phyloP scores from a whole-genome alignment of 768 basidiomycete species.

The Auricularia sp. region DNA sequence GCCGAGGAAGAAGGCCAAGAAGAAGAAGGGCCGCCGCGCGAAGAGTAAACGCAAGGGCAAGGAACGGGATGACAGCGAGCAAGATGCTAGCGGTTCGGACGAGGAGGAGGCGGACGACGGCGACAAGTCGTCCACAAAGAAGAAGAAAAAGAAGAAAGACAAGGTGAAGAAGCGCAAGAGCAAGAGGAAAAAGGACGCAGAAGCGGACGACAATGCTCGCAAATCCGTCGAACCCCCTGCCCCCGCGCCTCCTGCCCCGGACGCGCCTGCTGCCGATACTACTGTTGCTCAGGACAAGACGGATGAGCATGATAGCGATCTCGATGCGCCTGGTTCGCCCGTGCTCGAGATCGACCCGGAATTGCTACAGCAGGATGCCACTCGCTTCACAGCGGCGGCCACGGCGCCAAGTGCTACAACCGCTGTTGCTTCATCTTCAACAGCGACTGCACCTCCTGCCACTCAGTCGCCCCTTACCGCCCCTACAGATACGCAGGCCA shows the following conservation, averaged over 20 bases:
- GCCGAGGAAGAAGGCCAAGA: conserved; percentile 18
- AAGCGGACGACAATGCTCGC: neutral
- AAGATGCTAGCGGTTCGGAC: conserved; percentile 18
- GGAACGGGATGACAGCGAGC: conserved; percentile 31
- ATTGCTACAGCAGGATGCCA: neutral
- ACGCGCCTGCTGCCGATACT: neutral
- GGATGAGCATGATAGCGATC: no score
- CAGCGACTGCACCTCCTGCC: no score
- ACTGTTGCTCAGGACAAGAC: neutral
- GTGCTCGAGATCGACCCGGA: neutral
- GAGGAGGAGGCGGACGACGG: neutral
- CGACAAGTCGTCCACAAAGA: neutral
- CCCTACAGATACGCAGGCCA: neutral
- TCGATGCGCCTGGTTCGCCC: neutral
- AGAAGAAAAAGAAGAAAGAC: neutral
- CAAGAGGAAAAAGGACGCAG: conserved; percentile 22
- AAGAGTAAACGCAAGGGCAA: conserved; percentile 13
- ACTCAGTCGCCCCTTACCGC: no score
- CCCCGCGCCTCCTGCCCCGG: neutral
- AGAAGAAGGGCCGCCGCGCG: conserved; percentile 14
- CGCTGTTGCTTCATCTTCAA: conserved; percentile 10
- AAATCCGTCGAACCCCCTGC: neutral
- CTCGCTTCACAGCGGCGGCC: neutral
- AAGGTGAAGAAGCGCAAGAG: conserved; percentile 21
- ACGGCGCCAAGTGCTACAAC: neutral